Evolutionary conservation across 257 asterid genomes (phyloP), one percentile per base, ranked within the genome.

Genomic region (Solanum stenotomum): DNA sequence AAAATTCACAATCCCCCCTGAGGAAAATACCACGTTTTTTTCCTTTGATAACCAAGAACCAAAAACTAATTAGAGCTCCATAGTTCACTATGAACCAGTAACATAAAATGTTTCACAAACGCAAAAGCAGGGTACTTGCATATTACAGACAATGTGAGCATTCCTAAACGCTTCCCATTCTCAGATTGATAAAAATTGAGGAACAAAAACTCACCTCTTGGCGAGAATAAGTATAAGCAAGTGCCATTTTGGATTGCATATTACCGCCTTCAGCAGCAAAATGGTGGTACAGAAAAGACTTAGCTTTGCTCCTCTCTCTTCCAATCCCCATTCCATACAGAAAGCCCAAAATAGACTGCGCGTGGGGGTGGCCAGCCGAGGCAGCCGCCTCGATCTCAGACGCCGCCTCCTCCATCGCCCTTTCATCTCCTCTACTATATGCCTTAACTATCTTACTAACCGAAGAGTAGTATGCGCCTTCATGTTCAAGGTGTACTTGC

Each of bases 201-300:
- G 85, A 42, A 42, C 35, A 25, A 42, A 87, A 84, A 37, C 94
- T 88, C 89, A 97, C 99, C 83, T 97, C 98, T 87, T 96, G 99
- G 84, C 99, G 98, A 87, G 91, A 93, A 87, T 95, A 97, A 74
- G 94, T 93, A 91, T 93, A 94, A 10, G 99, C 99, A 87, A 96
- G 90, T 23, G 98, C 98, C 99, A 97, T 93, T 89, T 97, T 97
- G 42, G 99, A 94, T 93, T 97, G 99, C 98, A 92, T 90, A 95
- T 96, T 95, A 63, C 99, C 99, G 10, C 95, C 96, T 83, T 91
- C 90, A 8, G 99, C 96, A 23, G 99, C 99, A 88, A 97, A 97
- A 88, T 90, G 81, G 77, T 93, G 96, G 61, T 94, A 91, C 94
- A 97, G 74, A 89, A 97, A 94, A 14, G 97, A 93, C 92, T 94